Evolutionary conservation across 768 basidiomycete genomes (phyloP), one percentile per base, ranked within the genome.

Genomic region (Daedalea quercina): DNA sequence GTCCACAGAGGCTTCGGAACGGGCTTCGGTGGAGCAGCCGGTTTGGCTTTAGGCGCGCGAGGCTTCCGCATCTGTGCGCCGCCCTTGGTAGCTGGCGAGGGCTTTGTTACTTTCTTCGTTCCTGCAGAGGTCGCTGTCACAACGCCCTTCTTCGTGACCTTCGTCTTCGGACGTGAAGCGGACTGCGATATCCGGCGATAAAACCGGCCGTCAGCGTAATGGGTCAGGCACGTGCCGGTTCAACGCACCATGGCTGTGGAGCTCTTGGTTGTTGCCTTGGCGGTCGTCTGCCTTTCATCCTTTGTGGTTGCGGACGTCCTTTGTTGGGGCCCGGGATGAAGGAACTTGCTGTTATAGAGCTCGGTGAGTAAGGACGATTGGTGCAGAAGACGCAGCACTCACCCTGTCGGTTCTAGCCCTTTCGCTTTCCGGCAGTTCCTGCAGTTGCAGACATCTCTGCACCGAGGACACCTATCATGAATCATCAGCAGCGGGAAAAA

Each of bases 361-460:
- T 31, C 25, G 25, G n/a, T 23, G 28, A 31, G 28, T 11, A 31
- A 4, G 28, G 11, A 31, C 11, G 7, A 17, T 28, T 12, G 43
- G 25, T 13, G 3, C 8, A 25, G 19, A 22, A 7, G 6, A 55
- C 35, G 54, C 11, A 43, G 44, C 2, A 65, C 78, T 19, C 57
- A 85, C 85, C 83, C 83, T 25, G 75, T 75, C 0, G 82, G 75
- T 48, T 74, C 73, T 26, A 84, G 68, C 20, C 85, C 85, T 63
- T 80, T 74, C 15, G 76, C 70, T 65, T 83, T 86, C 53, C 81
- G 76, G 67, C 88, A 90, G 3, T 63, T 65, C 40, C 75, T 71
- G 56, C 88, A 90, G 63, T 82, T 87, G 67, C 88, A 90, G 9
- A 73, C 67, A 57, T 77, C 80, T 47, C 76, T 69, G 54, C 88